These are phyloP conservation scores for Multifurca ochricompacta DNA, from an alignment of 768 basidiomycete genomes.

Conservation along the genomic window DNA sequence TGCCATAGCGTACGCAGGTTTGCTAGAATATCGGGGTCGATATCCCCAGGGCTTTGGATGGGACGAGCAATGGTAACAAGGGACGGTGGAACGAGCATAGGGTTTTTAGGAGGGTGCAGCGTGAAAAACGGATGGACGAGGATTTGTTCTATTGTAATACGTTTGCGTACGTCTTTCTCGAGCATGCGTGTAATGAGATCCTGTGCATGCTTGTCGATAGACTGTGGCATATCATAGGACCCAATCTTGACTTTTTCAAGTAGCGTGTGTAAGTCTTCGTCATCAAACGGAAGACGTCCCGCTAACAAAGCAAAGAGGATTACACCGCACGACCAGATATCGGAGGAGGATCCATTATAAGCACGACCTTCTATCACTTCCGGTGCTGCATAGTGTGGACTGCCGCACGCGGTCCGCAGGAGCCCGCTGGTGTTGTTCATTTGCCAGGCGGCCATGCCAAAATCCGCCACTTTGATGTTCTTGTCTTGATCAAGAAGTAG, in stretches of 20 bases:
- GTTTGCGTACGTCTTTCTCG: slow-evolving; percentile 56
- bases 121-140: slow-evolving; percentile 72
- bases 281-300: slow-evolving; percentile 87
- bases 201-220: slow-evolving; percentile 61
- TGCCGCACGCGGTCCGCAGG: slow-evolving; percentile 83
- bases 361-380: slow-evolving; percentile 79
- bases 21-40: slow-evolving; percentile 84
- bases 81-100: slow-evolving; percentile 41
- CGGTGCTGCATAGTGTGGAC: slow-evolving; percentile 91
- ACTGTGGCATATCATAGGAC: slow-evolving; percentile 62
- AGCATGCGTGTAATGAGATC: slow-evolving; percentile 80
- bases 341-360: slow-evolving; percentile 82
- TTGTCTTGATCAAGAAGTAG: slow-evolving; percentile 73
- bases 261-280: slow-evolving; percentile 71
- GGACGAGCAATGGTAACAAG: slow-evolving; percentile 65
- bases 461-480: slow-evolving; percentile 93
- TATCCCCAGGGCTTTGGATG: slow-evolving; percentile 49
- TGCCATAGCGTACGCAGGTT: slow-evolving; percentile 94
- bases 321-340: slow-evolving; percentile 96
- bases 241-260: slow-evolving; percentile 75
- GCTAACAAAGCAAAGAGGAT: slow-evolving; percentile 86
- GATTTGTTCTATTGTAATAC: slow-evolving; percentile 82
- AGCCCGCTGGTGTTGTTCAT: slow-evolving; percentile 44
- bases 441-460: slow-evolving; percentile 97
- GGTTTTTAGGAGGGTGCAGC: slow-evolving; percentile 41